Evolutionary conservation across 257 asterid species (phyloP).

Genomic region (Prunella vulgaris): DNA sequence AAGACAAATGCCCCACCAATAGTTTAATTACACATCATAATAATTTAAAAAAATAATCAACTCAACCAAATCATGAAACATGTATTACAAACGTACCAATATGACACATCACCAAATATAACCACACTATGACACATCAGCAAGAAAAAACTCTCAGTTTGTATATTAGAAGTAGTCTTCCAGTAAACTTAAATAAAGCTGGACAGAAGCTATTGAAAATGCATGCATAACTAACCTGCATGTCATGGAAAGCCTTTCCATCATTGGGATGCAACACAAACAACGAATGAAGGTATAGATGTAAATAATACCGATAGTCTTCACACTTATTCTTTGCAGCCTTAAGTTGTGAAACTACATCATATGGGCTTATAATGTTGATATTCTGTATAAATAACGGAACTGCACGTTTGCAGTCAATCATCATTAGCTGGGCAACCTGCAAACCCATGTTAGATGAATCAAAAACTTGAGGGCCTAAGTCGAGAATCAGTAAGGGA

Average conservation of each 20-base stretch:
- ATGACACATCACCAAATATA: too few species aligned
- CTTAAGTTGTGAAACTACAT: slow-evolving; percentile 78
- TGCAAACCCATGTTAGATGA: slow-evolving; percentile 32
- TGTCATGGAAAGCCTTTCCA: slow-evolving; percentile 92
- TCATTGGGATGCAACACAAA: slow-evolving; percentile 79
- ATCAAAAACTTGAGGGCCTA: slow-evolving; percentile 16
- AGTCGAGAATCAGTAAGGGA: background rate
- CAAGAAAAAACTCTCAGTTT: too few species aligned
- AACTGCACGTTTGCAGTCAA: slow-evolving; percentile 78
- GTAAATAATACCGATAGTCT: slow-evolving; percentile 52
- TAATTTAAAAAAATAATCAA: too few species aligned
- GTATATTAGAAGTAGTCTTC: background rate
- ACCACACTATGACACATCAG: too few species aligned
- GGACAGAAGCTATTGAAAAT: slow-evolving; percentile 1
- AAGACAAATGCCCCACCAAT: too few species aligned
- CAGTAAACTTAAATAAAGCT: background rate
- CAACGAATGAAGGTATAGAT: slow-evolving; percentile 70
- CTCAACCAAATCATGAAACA: too few species aligned
- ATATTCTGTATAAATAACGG: slow-evolving; percentile 68
- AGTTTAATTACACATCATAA: too few species aligned
- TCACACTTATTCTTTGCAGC: slow-evolving; percentile 63
- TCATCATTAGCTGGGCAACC: slow-evolving; percentile 96
- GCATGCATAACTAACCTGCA: slow-evolving; percentile 64
- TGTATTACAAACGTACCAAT: too few species aligned
- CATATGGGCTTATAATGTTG: slow-evolving; percentile 67